Evolutionary conservation across 2,329 filamentous ascomycete genomes (phyloP).

Genomic region (Stenocarpella maydis): DNA sequence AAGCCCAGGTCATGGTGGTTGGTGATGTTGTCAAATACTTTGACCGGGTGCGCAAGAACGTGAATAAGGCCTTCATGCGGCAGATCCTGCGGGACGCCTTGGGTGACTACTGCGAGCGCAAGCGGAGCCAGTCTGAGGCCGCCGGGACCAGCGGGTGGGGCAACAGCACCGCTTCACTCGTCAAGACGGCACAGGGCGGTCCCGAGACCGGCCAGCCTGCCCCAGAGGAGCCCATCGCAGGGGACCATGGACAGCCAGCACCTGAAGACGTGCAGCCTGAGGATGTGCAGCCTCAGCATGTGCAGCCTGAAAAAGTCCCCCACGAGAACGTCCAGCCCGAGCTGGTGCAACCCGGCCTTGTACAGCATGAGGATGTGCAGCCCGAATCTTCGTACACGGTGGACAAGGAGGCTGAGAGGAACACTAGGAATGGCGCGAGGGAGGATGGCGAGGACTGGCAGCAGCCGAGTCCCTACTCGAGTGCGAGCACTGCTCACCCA

Average conservation of each 20-base stretch:
- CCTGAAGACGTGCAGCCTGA: not conserved
- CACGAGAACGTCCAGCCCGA: not conserved
- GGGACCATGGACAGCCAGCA: not conserved
- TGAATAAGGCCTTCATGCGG: constrained; percentile 49
- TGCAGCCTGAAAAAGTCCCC: not conserved
- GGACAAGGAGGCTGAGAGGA: constrained; percentile 29
- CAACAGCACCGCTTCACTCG: constrained; percentile 32
- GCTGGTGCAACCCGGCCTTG: too few relatives aligned
- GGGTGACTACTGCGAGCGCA: constrained; percentile 45
- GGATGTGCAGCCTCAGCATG: not conserved
- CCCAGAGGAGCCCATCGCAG: not conserved
- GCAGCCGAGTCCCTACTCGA: not conserved
- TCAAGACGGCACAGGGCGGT: constrained; percentile 7
- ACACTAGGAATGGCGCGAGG: constrained; percentile 17
- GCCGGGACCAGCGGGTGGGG: constrained; percentile 33
- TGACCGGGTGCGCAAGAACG: constrained; percentile 47
- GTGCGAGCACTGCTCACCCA: not conserved
- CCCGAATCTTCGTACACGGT: not conserved
- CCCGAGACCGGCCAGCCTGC: not conserved
- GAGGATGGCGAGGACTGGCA: constrained; percentile 31
- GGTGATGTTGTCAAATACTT: constrained; percentile 49
- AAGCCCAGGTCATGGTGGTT: constrained; percentile 47
- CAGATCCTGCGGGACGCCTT: constrained; percentile 46
- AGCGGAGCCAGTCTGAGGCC: constrained; percentile 35
- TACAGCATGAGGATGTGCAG: not conserved